Evolutionary conservation across 2,329 filamentous ascomycete genomes (phyloP), one percentile per base, ranked within the genome.

Genomic region (Colletotrichum tropicale): DNA sequence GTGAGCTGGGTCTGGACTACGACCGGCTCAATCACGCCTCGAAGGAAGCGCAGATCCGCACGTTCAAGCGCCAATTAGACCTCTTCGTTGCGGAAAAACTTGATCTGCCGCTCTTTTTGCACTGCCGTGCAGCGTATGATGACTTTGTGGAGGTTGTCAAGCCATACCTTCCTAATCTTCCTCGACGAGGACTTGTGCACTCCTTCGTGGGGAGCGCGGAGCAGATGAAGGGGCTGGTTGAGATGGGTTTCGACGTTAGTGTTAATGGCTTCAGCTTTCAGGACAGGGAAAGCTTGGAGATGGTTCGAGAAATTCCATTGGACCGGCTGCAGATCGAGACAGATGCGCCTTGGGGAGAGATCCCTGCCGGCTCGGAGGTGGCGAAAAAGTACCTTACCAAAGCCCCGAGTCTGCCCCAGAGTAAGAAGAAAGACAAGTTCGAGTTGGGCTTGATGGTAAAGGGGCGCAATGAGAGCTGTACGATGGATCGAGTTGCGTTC

Each of bases 371-470:
- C 56, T 77, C 79, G 21, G 84, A 86, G 61, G 80, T 86, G 0
- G 83, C 84, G 18, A 88, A 85, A 77, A 80, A 79, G 15, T 90
- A 87, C 71, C 78, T 88, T n/a, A 76, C 65, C 16, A 82, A 85
- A 58, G 85, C 84, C 13, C 80, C 80, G 8, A 78, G 83, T 8
- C 71, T 87, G 61, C 85, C 86, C 6, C 77, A 80, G 18, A 85
- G 83, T 10, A 88, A 87, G 82, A 90, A 90, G 81, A 86, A 84
- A 76, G 87, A 89, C 60, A 89, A 88, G 77, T 90, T 87, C 76
- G 83, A 86, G 64, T 43, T 76, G 9, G 85, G 83, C 0, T 81
- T 81, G 36, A 88, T 89, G 87, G 83, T 90, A 3, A 90, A 90
- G 77, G 86, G 87, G 72, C 80, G 87, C 55, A 89, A 90, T 75